phyloP scores from a whole-genome alignment of 169 alveolate genomes.

The Blepharisma undulans region DNA sequence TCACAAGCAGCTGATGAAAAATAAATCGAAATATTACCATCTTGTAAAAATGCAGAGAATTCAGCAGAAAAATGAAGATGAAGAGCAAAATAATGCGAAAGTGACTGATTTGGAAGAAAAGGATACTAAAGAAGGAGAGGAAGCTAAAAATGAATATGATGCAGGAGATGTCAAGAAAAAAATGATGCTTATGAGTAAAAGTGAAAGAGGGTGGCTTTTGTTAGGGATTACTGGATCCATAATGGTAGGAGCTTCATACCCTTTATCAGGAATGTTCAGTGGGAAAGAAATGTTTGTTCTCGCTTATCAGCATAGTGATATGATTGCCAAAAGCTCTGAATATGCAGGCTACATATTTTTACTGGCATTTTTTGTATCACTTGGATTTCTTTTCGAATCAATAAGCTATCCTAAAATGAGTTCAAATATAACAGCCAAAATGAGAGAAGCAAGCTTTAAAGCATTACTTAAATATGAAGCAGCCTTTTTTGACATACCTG shows the following conservation, averaged over 20 bases:
- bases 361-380: background rate
- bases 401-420: background rate
- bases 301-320: background rate
- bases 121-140: background rate
- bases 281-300: background rate
- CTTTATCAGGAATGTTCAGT: background rate
- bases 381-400: background rate
- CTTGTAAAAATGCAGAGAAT: background rate
- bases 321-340: background rate
- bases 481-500: background rate
- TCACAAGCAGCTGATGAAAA: conserved; percentile 47
- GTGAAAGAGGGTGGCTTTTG: background rate
- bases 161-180: background rate
- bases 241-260: background rate
- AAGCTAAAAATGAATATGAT: background rate
- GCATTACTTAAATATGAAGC: background rate
- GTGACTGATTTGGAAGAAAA: background rate
- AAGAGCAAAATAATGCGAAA: background rate
- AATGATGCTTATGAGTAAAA: background rate
- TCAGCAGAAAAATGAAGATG: background rate
- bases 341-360: background rate
- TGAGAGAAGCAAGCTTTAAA: background rate
- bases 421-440: background rate
- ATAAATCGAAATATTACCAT: conserved; percentile 7
- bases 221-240: background rate